phyloP scores from a whole-genome alignment of 305 asterid genomes.

The Ilex paraguariensis region DNA sequence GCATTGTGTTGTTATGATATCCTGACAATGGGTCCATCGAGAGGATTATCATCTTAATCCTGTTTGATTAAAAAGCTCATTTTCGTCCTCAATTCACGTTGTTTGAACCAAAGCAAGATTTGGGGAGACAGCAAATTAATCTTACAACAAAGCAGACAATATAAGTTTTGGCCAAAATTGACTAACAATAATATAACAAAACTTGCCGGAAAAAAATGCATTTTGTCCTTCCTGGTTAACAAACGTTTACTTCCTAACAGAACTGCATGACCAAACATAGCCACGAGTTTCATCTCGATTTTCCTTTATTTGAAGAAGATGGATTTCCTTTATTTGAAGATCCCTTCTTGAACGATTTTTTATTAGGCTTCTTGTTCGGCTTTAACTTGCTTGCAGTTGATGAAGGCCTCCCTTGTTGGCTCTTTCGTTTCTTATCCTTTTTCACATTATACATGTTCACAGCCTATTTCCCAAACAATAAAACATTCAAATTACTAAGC shows the following conservation, averaged over 20 bases:
- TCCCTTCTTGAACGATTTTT: conserved; percentile 49
- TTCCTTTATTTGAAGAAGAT: conserved; percentile 41
- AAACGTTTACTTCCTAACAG: no score
- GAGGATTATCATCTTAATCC: no score
- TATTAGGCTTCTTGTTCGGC: conserved; percentile 53
- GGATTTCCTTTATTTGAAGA: conserved; percentile 43
- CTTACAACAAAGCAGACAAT: no score
- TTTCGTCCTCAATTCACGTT: no score
- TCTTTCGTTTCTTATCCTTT: conserved; percentile 61
- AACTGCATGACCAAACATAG: no score
- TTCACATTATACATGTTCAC: conserved; percentile 88
- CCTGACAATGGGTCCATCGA: no score
- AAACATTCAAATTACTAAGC: no score
- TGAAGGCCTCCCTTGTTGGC: conserved; percentile 36
- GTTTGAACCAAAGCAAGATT: no score
- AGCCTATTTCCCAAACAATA: conserved; percentile 44
- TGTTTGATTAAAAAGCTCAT: no score
- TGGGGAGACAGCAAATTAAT: no score
- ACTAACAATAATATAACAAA: not conserved
- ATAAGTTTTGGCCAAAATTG: no score
- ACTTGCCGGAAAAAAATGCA: not conserved
- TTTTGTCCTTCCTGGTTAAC: not conserved
- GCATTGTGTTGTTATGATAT: no score
- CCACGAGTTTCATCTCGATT: conserved; percentile 34
- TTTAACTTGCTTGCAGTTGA: conserved; percentile 51